These are phyloP conservation scores for Protea cynaroides DNA, from an alignment of 164 flowering plant species.

Conservation along the genomic window DNA sequence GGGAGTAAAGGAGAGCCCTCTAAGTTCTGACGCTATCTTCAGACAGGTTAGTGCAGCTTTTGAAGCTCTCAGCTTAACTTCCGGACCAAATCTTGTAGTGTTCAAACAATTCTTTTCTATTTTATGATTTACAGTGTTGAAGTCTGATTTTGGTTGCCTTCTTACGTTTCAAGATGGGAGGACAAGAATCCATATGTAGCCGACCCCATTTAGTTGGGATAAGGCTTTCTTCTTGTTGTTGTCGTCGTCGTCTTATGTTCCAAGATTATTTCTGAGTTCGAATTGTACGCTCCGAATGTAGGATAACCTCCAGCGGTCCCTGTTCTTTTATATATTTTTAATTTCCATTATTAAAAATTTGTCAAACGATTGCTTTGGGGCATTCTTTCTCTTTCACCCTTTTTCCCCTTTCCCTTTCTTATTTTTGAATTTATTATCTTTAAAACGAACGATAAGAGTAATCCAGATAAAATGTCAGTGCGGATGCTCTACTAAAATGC, in stretches of 20 bases:
- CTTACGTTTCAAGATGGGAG: not conserved
- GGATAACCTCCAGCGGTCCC: too few species aligned
- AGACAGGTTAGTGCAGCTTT: constrained; percentile 46
- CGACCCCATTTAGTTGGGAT: too few species aligned
- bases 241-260: too few species aligned
- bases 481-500: too few species aligned
- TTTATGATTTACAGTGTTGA: not conserved
- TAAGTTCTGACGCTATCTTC: constrained; percentile 86
- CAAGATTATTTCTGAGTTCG: too few species aligned
- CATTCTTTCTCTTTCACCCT: not conserved
- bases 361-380: not conserved
- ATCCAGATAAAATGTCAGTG: not conserved
- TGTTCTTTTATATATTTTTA: too few species aligned
- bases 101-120: too few species aligned
- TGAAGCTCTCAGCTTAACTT: not conserved
- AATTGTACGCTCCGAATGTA: too few species aligned
- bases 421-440: not conserved
- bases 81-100: not conserved
- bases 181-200: too few species aligned
- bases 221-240: too few species aligned
- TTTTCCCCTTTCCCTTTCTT: not conserved
- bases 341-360: too few species aligned
- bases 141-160: not conserved
- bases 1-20: constrained; percentile 71
- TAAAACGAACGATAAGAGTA: not conserved